Conservation (phyloP, 805 yeast genomes). For the Brettanomyces nanus region DNA sequence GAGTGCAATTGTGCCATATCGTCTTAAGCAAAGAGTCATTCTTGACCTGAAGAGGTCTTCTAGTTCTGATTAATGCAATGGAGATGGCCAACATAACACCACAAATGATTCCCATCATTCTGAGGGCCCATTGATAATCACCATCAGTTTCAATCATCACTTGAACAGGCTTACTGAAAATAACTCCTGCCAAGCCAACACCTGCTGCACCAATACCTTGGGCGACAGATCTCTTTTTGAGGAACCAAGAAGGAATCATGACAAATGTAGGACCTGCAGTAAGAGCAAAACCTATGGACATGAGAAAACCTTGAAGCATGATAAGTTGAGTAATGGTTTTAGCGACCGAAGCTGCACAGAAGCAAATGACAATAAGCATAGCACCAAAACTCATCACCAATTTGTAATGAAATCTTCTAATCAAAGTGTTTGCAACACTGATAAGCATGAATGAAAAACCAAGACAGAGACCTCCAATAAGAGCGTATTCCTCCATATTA, state of each 20-base stretch:
- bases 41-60: constrained; percentile 14
- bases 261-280: constrained; percentile 28
- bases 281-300: constrained; percentile 35
- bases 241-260: constrained; percentile 42
- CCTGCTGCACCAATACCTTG: constrained; percentile 43
- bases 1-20: constrained; percentile 8
- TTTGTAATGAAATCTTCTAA: constrained; percentile 44
- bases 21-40: constrained; percentile 15
- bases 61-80: constrained; percentile 16
- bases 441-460: constrained; percentile 51
- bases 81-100: constrained; percentile 16
- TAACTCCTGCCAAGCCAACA: constrained; percentile 45
- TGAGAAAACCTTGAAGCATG: constrained; percentile 41
- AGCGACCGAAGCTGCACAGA: constrained; percentile 38
- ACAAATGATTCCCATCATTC: constrained; percentile 31
- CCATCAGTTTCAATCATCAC: constrained; percentile 32
- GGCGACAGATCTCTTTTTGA: constrained; percentile 36
- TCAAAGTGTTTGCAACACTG: constrained; percentile 46
- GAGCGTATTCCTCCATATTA: constrained; percentile 41
- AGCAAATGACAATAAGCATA: constrained; percentile 30
- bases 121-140: constrained; percentile 39
- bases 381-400: constrained; percentile 35
- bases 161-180: constrained; percentile 35
- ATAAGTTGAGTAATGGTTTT: constrained; percentile 36
- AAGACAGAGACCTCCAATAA: constrained; percentile 48